These are phyloP conservation scores for Thermomucor indicae-seudaticae DNA, from an alignment of 371 early-diverging fungal genomes.

Conservation along the genomic window DNA sequence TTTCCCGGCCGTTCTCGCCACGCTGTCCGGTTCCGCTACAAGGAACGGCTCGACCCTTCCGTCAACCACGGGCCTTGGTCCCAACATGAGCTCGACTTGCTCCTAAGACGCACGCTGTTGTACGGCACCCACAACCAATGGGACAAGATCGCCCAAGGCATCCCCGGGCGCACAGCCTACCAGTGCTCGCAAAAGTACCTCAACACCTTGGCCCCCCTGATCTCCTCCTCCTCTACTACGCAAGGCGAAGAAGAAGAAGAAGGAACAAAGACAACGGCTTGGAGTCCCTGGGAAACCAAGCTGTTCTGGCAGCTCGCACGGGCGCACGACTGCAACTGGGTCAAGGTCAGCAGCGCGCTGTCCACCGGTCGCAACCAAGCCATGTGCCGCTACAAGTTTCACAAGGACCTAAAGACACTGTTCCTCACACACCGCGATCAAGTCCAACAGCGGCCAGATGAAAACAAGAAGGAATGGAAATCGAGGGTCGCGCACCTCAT, in stretches of 20 bases:
- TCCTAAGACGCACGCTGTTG: slow-evolving; percentile 31
- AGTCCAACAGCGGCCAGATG: slow-evolving; percentile 1
- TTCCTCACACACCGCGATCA: slow-evolving; percentile 9
- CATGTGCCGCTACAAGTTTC: slow-evolving; percentile 17
- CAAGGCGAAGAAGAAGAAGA: too few relatives aligned
- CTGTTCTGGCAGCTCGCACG: slow-evolving; percentile 27
- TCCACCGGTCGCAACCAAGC: slow-evolving; percentile 20
- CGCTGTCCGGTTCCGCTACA: slow-evolving; percentile 17
- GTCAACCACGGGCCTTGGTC: slow-evolving; percentile 19
- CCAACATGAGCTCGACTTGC: slow-evolving; percentile 23
- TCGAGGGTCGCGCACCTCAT: slow-evolving; percentile 16
- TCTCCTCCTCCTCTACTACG: too few relatives aligned
- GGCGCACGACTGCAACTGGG: slow-evolving; percentile 14
- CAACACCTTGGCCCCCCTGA: slow-evolving; percentile 30
- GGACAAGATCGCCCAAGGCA: slow-evolving; percentile 36
- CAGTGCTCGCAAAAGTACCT: slow-evolving; percentile 19
- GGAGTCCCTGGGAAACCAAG: slow-evolving; percentile 12
- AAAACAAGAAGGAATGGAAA: slow-evolving; percentile 20
- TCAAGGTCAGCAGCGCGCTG: slow-evolving; percentile 10
- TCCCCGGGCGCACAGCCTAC: slow-evolving; percentile 23
- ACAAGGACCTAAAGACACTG: slow-evolving; percentile 13
- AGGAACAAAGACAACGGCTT: slow-evolving; percentile 13
- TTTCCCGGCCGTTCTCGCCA: slow-evolving; percentile 19
- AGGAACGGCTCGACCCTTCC: slow-evolving; percentile 3
- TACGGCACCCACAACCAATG: slow-evolving; percentile 39